Evolutionary conservation across 306 rosid species (phyloP), one percentile per base, ranked within the genome.

Genomic region (Quillaja saponaria): DNA sequence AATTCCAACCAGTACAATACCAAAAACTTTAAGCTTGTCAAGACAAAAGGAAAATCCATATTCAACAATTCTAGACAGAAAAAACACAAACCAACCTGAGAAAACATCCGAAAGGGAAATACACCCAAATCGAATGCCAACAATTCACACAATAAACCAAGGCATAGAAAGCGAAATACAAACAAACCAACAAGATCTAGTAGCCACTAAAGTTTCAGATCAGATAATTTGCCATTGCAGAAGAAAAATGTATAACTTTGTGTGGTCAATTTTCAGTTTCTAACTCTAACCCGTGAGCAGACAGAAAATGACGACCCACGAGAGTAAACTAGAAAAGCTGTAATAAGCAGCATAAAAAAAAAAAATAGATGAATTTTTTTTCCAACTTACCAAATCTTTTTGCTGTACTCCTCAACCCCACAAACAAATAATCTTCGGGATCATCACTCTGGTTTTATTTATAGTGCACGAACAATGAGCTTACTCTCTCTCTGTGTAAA

Each of bases 101-200:
- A 56, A 21, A 46, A 58, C 11, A 41, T 25, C 46, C 6, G 8
- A 34, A 40, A 58, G 11, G 20, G 34, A 20, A 46, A 16, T 39
- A 57, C 16, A 48, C 31, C 28, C 38, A 11, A 34, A 35, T 6
- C 16, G 46, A 52, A 57, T 13, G 9, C 17, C n/a, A 48, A 66
- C 16, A 6, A 47, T 11, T 13, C 41, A 19, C 41, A n/a, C 34
- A 68, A 34, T 14, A 21, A 13, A 55, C 11, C n/a, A 63, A 61
- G 14, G 11, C 25, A 52, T 2, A 8, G 7, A 60, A 37, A 55
- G 19, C 7, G 47, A 61, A 57, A 60, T 10, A 52, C 41, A 13
- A 17, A 38, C 7, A 68, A 66, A 62, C 31, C 31, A 76, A 57
- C 44, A 69, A 45, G 72, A 71, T 73, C 68, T 15, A 42, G 21